Base-by-base conservation (phyloP, 2,329 filamentous ascomycete genomes). In the Mycosphaerella sp. region DNA sequence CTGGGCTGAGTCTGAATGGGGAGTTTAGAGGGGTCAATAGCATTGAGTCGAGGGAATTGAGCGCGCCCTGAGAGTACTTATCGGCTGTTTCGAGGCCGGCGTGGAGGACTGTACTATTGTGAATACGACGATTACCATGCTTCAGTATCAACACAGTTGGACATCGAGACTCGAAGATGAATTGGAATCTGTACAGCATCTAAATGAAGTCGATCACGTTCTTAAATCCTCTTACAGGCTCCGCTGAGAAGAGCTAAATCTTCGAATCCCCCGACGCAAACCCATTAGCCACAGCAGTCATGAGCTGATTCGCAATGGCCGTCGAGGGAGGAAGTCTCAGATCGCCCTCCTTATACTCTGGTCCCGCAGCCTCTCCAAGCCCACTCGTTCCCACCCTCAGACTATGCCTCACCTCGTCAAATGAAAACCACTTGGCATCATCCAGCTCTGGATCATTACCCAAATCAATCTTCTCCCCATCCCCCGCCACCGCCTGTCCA, bases 391-490 rank as follows among this genome's bases (percentile, higher is more conserved):
- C 86, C 7, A 79, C 73, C 50, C 72, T 71, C 65, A 97, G 70
- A 1, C 89, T 91, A 64, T 85, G 80, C 63, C 82, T 75, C 2
- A 95, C 81, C 70, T 95, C 89, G 1, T 89, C 88, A 30, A 94
- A 73, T 0, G 79, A 72, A 63, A 91, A 91, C 93, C 93, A 98
- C 68, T 82, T 85, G 2, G 93, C 93, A 69, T 86, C 81, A 66
- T 95, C 88, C 56, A 98, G 70, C 73, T 98, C 93, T 0, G 88
- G 87, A 67, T 98, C 93, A 68, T 97, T 86, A 12, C 86, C 83
- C 3, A 98, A 73, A 62, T 83, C 79, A 45, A 98, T 89, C 28
- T 71, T 79, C 76, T 98, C 93, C 21, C 88, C 88, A 27, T 49
- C 45, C 6, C 62, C 57, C 0, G 87, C 86, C 16, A 87, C 73